phyloP scores from a whole-genome alignment of 768 basidiomycete genomes.

The Amylocystis lapponica region DNA sequence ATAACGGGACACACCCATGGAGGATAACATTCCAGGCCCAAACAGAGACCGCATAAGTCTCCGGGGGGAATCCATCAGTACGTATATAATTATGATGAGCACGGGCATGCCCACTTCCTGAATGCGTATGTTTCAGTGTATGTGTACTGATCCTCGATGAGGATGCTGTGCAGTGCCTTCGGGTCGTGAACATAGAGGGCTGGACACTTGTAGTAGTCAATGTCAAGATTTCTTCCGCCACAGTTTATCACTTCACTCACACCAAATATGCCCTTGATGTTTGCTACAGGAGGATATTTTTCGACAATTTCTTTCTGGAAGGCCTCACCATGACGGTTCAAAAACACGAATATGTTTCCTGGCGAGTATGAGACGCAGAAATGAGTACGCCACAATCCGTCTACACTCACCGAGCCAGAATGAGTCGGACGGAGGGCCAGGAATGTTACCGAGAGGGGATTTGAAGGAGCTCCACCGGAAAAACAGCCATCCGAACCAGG shows the following conservation, averaged over 20 bases:
- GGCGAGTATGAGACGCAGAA: too few relatives aligned
- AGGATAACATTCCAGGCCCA: slow-evolving; percentile 14
- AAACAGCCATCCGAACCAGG: background rate
- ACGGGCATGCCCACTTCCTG: slow-evolving; percentile 2
- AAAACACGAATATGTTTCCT: slow-evolving; percentile 6
- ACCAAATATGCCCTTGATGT: slow-evolving; percentile 5
- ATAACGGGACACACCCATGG: slow-evolving; percentile 1
- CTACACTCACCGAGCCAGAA: too few relatives aligned
- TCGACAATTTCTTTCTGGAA: slow-evolving; percentile 2
- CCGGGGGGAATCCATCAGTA: too few relatives aligned
- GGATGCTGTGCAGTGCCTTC: slow-evolving; percentile 11
- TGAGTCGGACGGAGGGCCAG: slow-evolving; percentile 7
- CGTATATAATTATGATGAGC: too few relatives aligned
- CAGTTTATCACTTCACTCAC: too few relatives aligned
- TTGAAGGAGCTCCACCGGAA: background rate
- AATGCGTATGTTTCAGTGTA: slow-evolving; percentile 9
- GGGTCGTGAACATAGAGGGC: slow-evolving; percentile 13
- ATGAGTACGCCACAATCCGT: too few relatives aligned
- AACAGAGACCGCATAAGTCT: slow-evolving; percentile 2
- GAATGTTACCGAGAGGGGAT: slow-evolving; percentile 10
- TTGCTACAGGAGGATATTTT: slow-evolving; percentile 7
- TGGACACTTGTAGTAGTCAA: too few relatives aligned
- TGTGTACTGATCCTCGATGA: slow-evolving; percentile 15
- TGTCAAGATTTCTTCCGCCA: too few relatives aligned
- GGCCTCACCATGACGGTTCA: slow-evolving; percentile 5